phyloP scores from a whole-genome alignment of 2,329 filamentous ascomycete genomes.

The Colletotrichum plurivorum region DNA sequence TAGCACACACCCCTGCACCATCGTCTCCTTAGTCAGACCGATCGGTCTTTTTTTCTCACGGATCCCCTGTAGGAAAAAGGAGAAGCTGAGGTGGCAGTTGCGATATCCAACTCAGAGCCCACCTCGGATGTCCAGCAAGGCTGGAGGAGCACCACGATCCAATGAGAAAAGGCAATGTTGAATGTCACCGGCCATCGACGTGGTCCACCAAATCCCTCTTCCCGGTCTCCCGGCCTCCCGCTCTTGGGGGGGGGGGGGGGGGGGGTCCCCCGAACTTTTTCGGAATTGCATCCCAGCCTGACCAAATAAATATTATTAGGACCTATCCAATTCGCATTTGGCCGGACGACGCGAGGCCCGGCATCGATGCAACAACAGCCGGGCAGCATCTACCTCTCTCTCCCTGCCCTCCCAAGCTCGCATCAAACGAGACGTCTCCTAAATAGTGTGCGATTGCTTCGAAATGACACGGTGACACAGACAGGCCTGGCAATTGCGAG shows the following conservation, averaged over 20 bases:
- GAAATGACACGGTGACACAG: conserved; percentile 9
- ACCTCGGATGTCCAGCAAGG: conserved; percentile 7
- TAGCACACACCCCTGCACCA: neutral
- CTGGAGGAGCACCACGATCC: conserved; percentile 7
- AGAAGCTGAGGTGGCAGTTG: conserved; percentile 36
- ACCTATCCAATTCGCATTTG: neutral
- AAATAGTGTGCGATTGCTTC: too few species aligned
- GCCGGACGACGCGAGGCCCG: neutral
- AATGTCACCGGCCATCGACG: neutral
- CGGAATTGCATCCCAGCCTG: conserved; percentile 23
- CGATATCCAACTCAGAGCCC: conserved; percentile 6
- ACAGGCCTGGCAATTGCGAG: neutral
- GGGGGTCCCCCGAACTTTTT: conserved; percentile 25
- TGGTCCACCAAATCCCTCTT: conserved; percentile 32
- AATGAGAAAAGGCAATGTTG: conserved; percentile 10
- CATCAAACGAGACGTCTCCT: neutral
- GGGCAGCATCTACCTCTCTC: too few species aligned
- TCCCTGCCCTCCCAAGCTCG: neutral
- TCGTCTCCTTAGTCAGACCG: conserved; percentile 29
- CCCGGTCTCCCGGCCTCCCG: conserved; percentile 38
- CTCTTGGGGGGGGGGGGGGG: conserved; percentile 34
- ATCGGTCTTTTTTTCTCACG: conserved; percentile 26
- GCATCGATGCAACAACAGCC: too few species aligned
- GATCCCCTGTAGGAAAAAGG: conserved; percentile 33
- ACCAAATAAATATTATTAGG: neutral